Conservation (phyloP, 2,329 filamentous ascomycete species). For the Aureobasidium musti region DNA sequence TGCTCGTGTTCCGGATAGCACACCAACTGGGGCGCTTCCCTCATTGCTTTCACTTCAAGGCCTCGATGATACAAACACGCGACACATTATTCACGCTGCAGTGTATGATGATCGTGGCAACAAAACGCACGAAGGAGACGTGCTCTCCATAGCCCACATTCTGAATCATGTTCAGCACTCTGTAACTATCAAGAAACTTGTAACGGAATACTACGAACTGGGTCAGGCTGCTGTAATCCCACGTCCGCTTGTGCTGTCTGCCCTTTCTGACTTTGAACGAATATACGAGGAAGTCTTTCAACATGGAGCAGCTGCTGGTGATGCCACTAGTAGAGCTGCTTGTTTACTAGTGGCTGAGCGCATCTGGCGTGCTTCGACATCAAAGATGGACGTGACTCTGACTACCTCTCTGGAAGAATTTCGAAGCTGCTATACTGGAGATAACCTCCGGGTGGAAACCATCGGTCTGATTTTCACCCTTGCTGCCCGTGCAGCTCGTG, state of each 20-base stretch:
- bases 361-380: background rate
- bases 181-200: background rate
- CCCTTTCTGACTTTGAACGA: background rate
- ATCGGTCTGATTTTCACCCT: slow-evolving; percentile 33
- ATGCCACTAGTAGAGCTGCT: background rate
- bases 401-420: slow-evolving; percentile 24
- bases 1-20: background rate
- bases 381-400: background rate
- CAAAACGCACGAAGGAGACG: background rate
- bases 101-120: slow-evolving; percentile 6
- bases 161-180: background rate
- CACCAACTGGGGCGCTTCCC: background rate
- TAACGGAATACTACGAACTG: background rate
- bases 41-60: background rate
- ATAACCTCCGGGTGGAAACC: slow-evolving; percentile 33
- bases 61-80: background rate
- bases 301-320: background rate
- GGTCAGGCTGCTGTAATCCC: background rate
- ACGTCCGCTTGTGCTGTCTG: background rate
- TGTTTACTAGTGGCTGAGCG: background rate
- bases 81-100: background rate
- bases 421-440: slow-evolving; percentile 31
- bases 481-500: slow-evolving; percentile 29
- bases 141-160: background rate
- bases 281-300: background rate